phyloP scores from a whole-genome alignment of 2,329 filamentous ascomycete genomes.

The Cordyceps militaris region DNA sequence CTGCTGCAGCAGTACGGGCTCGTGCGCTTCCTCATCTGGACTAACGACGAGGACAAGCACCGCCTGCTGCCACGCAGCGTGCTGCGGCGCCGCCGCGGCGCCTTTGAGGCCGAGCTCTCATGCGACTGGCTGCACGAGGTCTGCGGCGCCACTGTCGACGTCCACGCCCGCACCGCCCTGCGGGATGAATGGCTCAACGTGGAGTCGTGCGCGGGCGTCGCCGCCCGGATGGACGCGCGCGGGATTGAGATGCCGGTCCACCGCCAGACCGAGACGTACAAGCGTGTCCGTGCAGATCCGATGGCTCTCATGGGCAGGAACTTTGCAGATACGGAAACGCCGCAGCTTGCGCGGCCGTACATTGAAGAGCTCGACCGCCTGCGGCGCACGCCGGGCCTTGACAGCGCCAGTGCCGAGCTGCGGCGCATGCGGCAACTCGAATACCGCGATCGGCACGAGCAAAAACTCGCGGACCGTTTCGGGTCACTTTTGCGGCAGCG shows the following conservation, averaged over 20 bases:
- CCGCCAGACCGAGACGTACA: conserved; percentile 31
- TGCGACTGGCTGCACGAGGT: conserved; percentile 55
- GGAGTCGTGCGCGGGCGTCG: conserved; percentile 32
- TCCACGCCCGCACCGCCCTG: conserved; percentile 23
- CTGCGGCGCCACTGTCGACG: conserved; percentile 33
- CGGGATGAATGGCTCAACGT: conserved; percentile 44
- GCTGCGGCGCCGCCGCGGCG: conserved; percentile 45
- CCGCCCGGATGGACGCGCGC: conserved; percentile 40
- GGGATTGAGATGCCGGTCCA: conserved; percentile 37
- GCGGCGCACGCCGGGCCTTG: conserved; percentile 12
- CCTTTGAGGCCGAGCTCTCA: conserved; percentile 54
- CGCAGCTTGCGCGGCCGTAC: conserved; percentile 32
- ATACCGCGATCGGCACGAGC: conserved; percentile 21
- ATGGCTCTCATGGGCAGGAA: conserved; percentile 16
- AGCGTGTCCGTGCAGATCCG: conserved; percentile 19
- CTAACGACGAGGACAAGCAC: conserved; percentile 52
- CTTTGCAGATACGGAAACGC: conserved; percentile 25
- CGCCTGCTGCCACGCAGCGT: conserved; percentile 54
- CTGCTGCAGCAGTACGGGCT: conserved; percentile 70
- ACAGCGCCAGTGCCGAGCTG: background rate
- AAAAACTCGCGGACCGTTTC: conserved; percentile 19
- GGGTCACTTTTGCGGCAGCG: conserved; percentile 28
- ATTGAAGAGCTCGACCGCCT: conserved; percentile 36
- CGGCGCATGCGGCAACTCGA: conserved; percentile 24
- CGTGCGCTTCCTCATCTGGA: conserved; percentile 72